A percentile compares a stretch with the other conserved stretches of the same genome.
phyloP scores from a whole-genome alignment of 495 filamentous ascomycete species.

The Margaritispora aquatica region DNA sequence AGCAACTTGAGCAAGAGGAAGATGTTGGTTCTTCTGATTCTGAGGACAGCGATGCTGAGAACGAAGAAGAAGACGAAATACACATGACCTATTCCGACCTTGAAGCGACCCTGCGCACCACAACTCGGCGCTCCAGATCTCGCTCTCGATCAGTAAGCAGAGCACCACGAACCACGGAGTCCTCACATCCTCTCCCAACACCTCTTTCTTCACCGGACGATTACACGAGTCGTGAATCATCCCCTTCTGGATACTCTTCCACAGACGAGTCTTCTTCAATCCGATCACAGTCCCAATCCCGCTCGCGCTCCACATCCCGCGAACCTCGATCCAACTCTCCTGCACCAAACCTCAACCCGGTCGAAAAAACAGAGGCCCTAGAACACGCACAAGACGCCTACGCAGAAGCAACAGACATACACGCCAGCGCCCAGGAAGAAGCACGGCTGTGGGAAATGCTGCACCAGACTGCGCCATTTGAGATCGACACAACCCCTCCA shows the following conservation, averaged over 20 bases:
- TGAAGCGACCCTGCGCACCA: neutral
- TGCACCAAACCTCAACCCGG: neutral
- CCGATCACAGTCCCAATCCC: neutral
- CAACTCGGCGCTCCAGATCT: neutral
- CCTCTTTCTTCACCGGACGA: neutral
- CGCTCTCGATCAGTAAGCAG: constrained; percentile 1
- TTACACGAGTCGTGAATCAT: neutral
- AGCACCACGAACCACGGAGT: neutral
- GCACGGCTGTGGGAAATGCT: constrained; percentile 48
- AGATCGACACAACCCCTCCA: constrained; percentile 14
- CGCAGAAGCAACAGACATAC: constrained; percentile 46
- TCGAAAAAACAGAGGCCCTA: neutral
- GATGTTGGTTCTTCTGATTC: neutral
- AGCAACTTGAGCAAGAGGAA: too few species aligned
- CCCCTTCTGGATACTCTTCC: neutral
- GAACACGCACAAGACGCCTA: constrained; percentile 42
- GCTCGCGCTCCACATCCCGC: neutral
- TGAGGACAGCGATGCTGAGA: neutral
- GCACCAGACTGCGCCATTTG: constrained; percentile 12
- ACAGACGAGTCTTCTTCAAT: neutral
- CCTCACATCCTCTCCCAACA: neutral
- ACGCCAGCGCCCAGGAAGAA: constrained; percentile 49
- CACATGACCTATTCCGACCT: neutral
- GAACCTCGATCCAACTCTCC: neutral
- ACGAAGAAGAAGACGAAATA: neutral